These are phyloP conservation scores for Stromatinia cepivora DNA, from an alignment of 2,329 filamentous ascomycete genomes.

Conservation along the genomic window DNA sequence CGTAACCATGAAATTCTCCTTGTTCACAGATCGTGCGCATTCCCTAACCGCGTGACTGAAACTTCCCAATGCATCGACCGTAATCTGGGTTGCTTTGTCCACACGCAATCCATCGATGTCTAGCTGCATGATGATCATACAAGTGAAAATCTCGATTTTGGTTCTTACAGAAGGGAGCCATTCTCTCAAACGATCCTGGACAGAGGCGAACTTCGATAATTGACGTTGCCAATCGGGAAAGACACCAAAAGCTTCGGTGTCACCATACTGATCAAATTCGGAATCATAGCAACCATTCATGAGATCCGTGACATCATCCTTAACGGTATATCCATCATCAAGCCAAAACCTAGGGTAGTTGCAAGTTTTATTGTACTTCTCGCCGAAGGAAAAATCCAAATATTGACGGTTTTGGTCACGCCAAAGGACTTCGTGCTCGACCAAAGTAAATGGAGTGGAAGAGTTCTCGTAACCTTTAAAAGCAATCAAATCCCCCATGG, in stretches of 20 bases:
- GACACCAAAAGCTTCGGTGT: conserved; percentile 62
- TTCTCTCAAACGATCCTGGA: conserved; percentile 66
- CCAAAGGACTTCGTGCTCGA: conserved; percentile 59
- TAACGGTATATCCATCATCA: conserved; percentile 48
- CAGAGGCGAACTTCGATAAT: conserved; percentile 64
- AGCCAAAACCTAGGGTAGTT: conserved; percentile 62
- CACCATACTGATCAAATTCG: conserved; percentile 57
- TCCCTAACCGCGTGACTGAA: conserved; percentile 57
- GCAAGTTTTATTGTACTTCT: conserved; percentile 55
- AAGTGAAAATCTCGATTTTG: conserved; percentile 61
- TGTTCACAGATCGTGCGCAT: conserved; percentile 57
- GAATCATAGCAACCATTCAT: conserved; percentile 60
- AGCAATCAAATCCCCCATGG: conserved; percentile 62
- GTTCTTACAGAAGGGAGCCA: conserved; percentile 59
- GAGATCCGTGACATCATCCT: conserved; percentile 48
- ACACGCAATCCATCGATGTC: conserved; percentile 68
- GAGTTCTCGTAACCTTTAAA: conserved; percentile 61
- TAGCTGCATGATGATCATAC: conserved; percentile 61
- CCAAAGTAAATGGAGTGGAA: conserved; percentile 53
- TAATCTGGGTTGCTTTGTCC: conserved; percentile 66
- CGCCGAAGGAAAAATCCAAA: conserved; percentile 58
- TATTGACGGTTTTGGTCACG: conserved; percentile 55
- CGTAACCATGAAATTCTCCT: conserved; percentile 63
- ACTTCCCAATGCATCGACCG: conserved; percentile 59
- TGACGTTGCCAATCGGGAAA: conserved; percentile 64